Evolutionary conservation across 1,139 yeast species (phyloP), one percentile per base, ranked within the genome.

Genomic region (Yamadazyma buinensis): DNA sequence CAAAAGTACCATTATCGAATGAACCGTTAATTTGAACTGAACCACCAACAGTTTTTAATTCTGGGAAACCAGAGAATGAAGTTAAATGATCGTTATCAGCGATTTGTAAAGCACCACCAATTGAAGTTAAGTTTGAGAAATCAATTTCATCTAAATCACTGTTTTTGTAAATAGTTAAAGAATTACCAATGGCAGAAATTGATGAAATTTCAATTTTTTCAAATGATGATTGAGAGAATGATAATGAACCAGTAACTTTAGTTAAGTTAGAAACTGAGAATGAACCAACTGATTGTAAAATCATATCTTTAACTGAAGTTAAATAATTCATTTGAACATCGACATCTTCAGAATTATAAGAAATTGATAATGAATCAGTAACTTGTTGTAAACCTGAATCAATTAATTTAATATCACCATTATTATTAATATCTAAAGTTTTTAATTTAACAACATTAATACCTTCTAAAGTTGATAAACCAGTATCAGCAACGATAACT

Each of bases 41-140:
- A 74, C 97, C 97, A 58, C 84, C 86, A 54, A 92, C 77, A 42
- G 83, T 62, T 59, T 72, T 63, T 57, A 92, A 75, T 51, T 73
- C 61, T 51, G 81, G 79, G 79, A 92, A 86, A 54, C 90, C 90
- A 40, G 71, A 69, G 58, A 92, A 72, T 40, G 74, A 55, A 38
- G 58, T 61, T 60, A 90, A 79, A 43, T 74, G 63, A 46, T 84
- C 69, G 80, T 92, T 92, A 80, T 87, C 87, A 47, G 84, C 77
- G 57, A 92, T 71, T 57, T 76, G 81, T 63, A 92, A 83, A 62
- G 88, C 94, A 75, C 97, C 97, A 57, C 86, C 86, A 55, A 92
- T 70, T 32, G 75, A 47, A 44, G 78, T 69, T 64, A 92, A 78
- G 55, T 72, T 59, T 40, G 86, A 72, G 75, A 88, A 84, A 47